phyloP scores from a whole-genome alignment of 768 basidiomycete species.

The Rhizopogon salebrosus region DNA sequence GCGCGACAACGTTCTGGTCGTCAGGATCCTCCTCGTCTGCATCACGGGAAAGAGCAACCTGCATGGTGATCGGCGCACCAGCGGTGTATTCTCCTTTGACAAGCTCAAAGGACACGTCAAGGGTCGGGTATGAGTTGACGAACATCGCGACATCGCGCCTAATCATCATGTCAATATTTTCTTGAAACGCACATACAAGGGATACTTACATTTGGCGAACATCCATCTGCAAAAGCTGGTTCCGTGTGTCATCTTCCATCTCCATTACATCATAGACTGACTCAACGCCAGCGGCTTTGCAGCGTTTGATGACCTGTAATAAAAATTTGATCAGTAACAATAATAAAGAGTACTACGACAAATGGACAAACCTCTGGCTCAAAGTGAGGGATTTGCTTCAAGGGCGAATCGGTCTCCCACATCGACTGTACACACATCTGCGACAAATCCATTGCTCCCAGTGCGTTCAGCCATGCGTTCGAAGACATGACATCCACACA shows the following conservation, averaged over 20 bases:
- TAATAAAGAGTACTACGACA: background rate
- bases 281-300: constrained; percentile 75
- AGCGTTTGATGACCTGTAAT: constrained; percentile 73
- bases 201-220: constrained; percentile 73
- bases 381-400: constrained; percentile 97
- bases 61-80: constrained; percentile 74
- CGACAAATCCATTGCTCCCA: constrained; percentile 95
- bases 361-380: constrained; percentile 64
- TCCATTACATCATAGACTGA: constrained; percentile 98
- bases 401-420: constrained; percentile 95
- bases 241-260: constrained; percentile 90
- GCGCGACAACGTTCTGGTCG: constrained; percentile 86
- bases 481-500: constrained; percentile 98
- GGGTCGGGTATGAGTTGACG: constrained; percentile 95
- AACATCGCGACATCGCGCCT: constrained; percentile 94
- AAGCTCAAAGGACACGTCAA: constrained; percentile 87
- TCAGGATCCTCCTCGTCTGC: constrained; percentile 70
- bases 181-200: background rate
- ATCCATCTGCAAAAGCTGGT: constrained; percentile 78
- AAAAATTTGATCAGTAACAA: background rate
- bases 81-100: constrained; percentile 84
- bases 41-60: constrained; percentile 77
- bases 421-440: constrained; percentile 99
- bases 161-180: constrained; percentile 3
- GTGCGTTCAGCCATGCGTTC: constrained; percentile 89